Conservation (phyloP, 2,329 filamentous ascomycete genomes). For the Colletotrichum eremochloae region DNA sequence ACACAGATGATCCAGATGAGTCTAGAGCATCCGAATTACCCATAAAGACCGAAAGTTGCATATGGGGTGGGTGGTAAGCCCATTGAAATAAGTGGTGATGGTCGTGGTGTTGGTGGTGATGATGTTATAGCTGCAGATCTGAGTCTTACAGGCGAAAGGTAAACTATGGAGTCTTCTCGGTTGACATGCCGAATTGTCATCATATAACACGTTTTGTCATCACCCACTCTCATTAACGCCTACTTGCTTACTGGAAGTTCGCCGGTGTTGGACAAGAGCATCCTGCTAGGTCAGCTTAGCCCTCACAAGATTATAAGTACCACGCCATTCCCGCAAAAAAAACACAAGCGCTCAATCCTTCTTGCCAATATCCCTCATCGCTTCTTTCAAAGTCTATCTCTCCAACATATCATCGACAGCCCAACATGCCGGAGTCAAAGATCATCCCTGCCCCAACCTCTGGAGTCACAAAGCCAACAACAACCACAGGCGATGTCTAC, state of each 20-base stretch:
- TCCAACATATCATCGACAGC: not conserved
- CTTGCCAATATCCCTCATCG: not conserved
- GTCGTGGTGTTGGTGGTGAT: not conserved
- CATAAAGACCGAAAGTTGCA: not conserved
- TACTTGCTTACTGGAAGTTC: too few relatives aligned
- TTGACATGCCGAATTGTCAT: too few relatives aligned
- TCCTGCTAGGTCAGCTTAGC: too few relatives aligned
- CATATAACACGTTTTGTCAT: too few relatives aligned
- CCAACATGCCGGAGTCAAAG: constrained; percentile 14
- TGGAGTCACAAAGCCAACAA: constrained; percentile 2
- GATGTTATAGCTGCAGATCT: too few relatives aligned
- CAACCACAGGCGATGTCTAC: constrained; percentile 26
- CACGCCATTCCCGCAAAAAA: not conserved
- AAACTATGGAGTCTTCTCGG: too few relatives aligned
- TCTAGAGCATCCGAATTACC: not conserved
- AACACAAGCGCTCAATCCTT: not conserved
- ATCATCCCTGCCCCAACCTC: not conserved
- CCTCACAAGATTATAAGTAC: not conserved
- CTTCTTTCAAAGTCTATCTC: too few relatives aligned
- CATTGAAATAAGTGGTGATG: not conserved
- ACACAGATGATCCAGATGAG: not conserved
- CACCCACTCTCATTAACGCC: too few relatives aligned
- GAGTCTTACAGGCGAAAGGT: too few relatives aligned
- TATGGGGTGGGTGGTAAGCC: not conserved
- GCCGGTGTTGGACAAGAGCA: too few relatives aligned